These are phyloP conservation scores for Micromonas commoda DNA, from an alignment of 139 green algal genomes.

Conservation along the genomic window DNA sequence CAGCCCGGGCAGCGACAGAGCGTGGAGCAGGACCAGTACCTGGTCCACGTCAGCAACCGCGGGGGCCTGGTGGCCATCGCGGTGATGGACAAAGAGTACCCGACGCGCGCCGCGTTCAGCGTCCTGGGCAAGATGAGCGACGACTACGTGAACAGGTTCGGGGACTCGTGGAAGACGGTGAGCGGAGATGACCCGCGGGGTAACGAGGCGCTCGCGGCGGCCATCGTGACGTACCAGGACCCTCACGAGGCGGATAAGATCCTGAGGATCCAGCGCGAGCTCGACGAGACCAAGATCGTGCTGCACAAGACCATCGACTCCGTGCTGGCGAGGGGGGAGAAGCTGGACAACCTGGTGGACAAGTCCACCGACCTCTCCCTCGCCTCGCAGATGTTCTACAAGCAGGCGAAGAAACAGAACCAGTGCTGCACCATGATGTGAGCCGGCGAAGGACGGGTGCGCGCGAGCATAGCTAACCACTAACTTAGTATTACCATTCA, in stretches of 20 bases:
- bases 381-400: constrained; percentile 87
- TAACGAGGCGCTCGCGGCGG: constrained; percentile 58
- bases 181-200: constrained; percentile 50
- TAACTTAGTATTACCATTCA: neutral
- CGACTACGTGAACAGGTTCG: constrained; percentile 37
- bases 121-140: constrained; percentile 75
- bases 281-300: constrained; percentile 82
- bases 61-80: constrained; percentile 82
- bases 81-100: constrained; percentile 88
- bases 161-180: constrained; percentile 57
- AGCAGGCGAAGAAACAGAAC: constrained; percentile 50
- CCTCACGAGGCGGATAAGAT: constrained; percentile 91
- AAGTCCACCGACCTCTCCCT: constrained; percentile 90
- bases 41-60: constrained; percentile 83
- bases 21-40: constrained; percentile 86
- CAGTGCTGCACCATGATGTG: constrained; percentile 44
- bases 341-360: constrained; percentile 92
- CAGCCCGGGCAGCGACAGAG: constrained; percentile 65
- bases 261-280: constrained; percentile 90
- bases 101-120: constrained; percentile 82
- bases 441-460: neutral
- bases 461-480: neutral
- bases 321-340: constrained; percentile 91
- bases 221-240: constrained; percentile 86
- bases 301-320: constrained; percentile 96